Evolutionary conservation across 257 asterid genomes (phyloP), one percentile per base, ranked within the genome.

Genomic region (Linderniella brevidens): DNA sequence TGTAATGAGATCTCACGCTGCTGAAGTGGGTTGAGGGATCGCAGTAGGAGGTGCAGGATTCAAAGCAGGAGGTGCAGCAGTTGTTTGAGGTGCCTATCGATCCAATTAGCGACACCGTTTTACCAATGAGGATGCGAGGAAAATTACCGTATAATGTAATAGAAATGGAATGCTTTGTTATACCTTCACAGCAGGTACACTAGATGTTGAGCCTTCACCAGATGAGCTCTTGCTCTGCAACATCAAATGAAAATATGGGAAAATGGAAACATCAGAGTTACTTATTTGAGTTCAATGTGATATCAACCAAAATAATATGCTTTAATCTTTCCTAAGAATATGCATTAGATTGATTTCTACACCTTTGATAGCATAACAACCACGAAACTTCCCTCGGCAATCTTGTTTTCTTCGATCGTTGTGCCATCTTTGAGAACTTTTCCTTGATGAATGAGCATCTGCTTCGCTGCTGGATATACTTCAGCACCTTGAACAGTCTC

Each of bases 151-250:
- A 25, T 25, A 25, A 25, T 25, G 14, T 42, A 14, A 10, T 25
- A 3, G 4, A 17, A 15, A 45, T 19, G 12, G 38, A 53, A 39
- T 20, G 12, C 25, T 38, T 19, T 8, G 13, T 43, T 25, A 44
- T 68, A 80, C 93, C 88, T 68, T 73, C 41, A 60, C 53, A 54
- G 69, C 45, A 48, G 88, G 70, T 14, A 70, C 75, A 68, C 66
- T 44, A 20, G 88, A 65, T 9, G 68, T 40, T 39, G 93, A 81
- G 39, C 85, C 85, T 52, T 64, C 93, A 48, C 78, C 72, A 12
- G 76, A 13, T 11, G 88, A 35, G 49, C 52, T 71, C 76, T 77
- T 75, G 56, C 51, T 68, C 88, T 77, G 54, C 62, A 67, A 59
- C 49, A 52, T 40, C 51, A 17, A 32, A 46, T n/a, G 49, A 35